Evolutionary conservation across 1,139 yeast species (phyloP).

Genomic region (Spencermartinsiella ligniputridi): DNA sequence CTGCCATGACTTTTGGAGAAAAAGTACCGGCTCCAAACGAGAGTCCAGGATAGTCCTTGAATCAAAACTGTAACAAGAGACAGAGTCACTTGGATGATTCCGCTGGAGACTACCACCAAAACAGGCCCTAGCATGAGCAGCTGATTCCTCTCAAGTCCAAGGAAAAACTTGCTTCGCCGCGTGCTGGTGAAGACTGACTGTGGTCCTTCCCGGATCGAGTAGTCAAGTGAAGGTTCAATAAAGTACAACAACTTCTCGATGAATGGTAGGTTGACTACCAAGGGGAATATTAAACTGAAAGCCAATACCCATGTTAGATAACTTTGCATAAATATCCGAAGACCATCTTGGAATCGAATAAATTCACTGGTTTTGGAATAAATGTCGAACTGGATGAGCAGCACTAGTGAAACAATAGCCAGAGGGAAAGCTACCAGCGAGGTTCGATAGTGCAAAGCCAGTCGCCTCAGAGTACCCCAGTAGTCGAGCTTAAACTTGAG

Average conservation of each 20-base stretch:
- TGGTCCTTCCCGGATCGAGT: conserved; percentile 23
- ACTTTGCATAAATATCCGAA: conserved; percentile 35
- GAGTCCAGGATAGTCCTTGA: conserved; percentile 5
- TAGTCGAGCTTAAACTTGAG: conserved; percentile 32
- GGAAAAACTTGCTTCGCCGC: conserved; percentile 41
- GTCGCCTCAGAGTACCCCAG: conserved; percentile 33
- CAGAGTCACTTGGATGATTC: conserved; percentile 41
- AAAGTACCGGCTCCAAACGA: not conserved
- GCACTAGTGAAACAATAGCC: conserved; percentile 25
- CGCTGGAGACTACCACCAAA: conserved; percentile 49
- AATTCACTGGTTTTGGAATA: conserved; percentile 37
- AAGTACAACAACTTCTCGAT: conserved; percentile 27
- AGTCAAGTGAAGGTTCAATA: conserved; percentile 33
- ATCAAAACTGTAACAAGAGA: conserved; percentile 20
- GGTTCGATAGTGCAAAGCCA: conserved; percentile 34
- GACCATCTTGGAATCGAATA: conserved; percentile 48
- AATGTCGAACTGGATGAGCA: conserved; percentile 25
- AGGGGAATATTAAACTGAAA: conserved; percentile 39
- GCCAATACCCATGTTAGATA: conserved; percentile 24
- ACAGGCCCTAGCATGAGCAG: conserved; percentile 58
- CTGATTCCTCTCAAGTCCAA: conserved; percentile 61
- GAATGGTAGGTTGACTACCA: conserved; percentile 25
- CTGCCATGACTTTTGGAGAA: not conserved
- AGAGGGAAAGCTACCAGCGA: conserved; percentile 32
- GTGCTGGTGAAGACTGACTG: conserved; percentile 21